These are phyloP conservation scores for Noccaea caerulescens DNA, from an alignment of 345 rosid genomes.

Conservation along the genomic window DNA sequence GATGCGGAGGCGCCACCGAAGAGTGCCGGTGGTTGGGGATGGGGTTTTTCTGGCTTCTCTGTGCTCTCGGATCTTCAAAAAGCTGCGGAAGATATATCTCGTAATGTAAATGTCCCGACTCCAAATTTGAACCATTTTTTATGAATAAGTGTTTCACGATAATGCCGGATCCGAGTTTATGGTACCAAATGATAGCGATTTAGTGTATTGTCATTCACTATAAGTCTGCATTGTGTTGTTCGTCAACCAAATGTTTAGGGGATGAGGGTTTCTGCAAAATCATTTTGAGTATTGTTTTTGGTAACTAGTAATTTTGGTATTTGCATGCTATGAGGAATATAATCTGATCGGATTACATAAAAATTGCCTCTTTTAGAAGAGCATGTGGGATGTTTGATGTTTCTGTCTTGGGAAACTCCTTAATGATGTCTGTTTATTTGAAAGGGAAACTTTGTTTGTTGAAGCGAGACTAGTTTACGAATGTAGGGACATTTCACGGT, in stretches of 20 bases:
- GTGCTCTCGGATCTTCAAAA: conserved; percentile 93
- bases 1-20: conserved; percentile 31
- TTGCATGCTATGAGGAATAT: background rate
- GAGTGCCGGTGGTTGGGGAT: conserved; percentile 69
- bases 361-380: background rate
- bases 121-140: background rate
- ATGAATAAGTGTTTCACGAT: background rate
- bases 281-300: background rate
- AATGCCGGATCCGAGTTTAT: conserved; percentile 27
- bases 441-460: background rate
- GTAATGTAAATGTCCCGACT: conserved; percentile 58
- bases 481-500: background rate
- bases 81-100: conserved; percentile 93
- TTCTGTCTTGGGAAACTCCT: too few relatives aligned
- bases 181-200: conserved; percentile 15
- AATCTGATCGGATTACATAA: background rate
- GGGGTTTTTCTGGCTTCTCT: conserved; percentile 85
- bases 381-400: too few relatives aligned
- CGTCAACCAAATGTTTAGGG: background rate
- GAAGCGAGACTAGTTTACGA: background rate
- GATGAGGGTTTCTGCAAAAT: background rate
- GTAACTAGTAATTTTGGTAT: background rate
- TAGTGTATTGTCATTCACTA: background rate
- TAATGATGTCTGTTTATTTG: too few relatives aligned
- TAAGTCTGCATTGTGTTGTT: conserved; percentile 9